Evolutionary conservation across 768 basidiomycete genomes (phyloP).

Genomic region (Lentinus tigrinus): DNA sequence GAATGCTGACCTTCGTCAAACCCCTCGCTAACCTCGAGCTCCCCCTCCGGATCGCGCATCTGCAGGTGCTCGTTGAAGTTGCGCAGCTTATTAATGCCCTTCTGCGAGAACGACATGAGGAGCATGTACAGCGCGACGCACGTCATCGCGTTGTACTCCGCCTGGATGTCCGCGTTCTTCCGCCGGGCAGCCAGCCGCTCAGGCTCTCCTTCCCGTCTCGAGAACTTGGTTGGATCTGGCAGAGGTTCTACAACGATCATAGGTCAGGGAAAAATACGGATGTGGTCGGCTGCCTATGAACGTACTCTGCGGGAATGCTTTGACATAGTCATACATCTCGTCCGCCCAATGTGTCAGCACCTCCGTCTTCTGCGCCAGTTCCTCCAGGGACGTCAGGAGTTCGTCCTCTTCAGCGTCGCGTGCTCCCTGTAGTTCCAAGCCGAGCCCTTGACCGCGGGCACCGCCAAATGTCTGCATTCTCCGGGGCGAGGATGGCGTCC

Average conservation of each 20-base stretch:
- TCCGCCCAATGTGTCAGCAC: slow-evolving; percentile 94
- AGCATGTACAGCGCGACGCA: slow-evolving; percentile 89
- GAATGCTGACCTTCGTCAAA: slow-evolving; percentile 67
- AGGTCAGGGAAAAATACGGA: slow-evolving; percentile 13
- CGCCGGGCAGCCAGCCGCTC: slow-evolving; percentile 68
- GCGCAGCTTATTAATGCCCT: slow-evolving; percentile 83
- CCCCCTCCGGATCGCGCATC: slow-evolving; percentile 75
- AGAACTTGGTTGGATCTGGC: slow-evolving; percentile 76
- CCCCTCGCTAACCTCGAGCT: slow-evolving; percentile 74
- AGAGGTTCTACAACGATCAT: slow-evolving; percentile 58
- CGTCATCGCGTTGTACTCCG: slow-evolving; percentile 81
- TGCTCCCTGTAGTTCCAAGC: slow-evolving; percentile 37
- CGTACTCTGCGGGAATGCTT: slow-evolving; percentile 81
- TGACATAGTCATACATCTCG: slow-evolving; percentile 88
- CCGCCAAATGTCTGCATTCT: slow-evolving; percentile 51
- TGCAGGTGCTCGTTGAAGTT: slow-evolving; percentile 80
- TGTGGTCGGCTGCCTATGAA: slow-evolving; percentile 11
- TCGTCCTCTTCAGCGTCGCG: slow-evolving; percentile 79
- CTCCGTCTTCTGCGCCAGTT: slow-evolving; percentile 93
- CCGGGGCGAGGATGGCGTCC: slow-evolving; percentile 49
- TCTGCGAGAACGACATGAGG: slow-evolving; percentile 88
- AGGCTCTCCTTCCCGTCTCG: slow-evolving; percentile 65
- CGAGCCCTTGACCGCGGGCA: slow-evolving; percentile 21
- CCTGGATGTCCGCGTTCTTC: slow-evolving; percentile 74
- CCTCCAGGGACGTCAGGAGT: slow-evolving; percentile 78